Evolutionary conservation across 371 early-diverging fungal genomes (phyloP).

Genomic region (Gilbertella persicaria): DNA sequence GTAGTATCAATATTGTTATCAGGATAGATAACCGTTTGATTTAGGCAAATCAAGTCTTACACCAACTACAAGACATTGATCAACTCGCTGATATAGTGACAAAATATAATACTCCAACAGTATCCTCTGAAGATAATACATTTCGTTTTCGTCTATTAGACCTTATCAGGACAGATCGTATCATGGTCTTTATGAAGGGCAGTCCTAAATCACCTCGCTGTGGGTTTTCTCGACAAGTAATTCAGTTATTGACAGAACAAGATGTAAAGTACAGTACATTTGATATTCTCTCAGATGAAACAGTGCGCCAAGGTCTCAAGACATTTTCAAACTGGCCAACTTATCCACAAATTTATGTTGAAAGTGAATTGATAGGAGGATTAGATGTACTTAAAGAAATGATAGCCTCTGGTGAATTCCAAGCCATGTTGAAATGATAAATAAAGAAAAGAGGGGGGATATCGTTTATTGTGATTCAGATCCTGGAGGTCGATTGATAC

Average conservation of each 20-base stretch:
- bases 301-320: constrained; percentile 88
- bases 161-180: constrained; percentile 57
- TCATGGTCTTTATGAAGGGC: constrained; percentile 94
- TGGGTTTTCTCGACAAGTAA: constrained; percentile 79
- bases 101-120: background rate
- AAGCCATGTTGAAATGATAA: no score
- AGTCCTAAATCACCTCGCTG: constrained; percentile 84
- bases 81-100: constrained; percentile 2
- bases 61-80: background rate
- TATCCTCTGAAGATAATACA: constrained; percentile 61
- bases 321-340: constrained; percentile 96
- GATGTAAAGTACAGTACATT: constrained; percentile 67
- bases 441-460: no score
- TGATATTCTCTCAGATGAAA: constrained; percentile 86
- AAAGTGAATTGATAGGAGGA: constrained; percentile 96
- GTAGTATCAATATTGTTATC: background rate
- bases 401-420: no score
- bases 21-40: background rate
- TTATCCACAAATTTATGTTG: constrained; percentile 95
- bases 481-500: constrained; percentile 49
- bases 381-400: constrained; percentile 70
- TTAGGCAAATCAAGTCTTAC: background rate
- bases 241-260: constrained; percentile 63
- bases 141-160: constrained; percentile 68
- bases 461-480: no score